These are phyloP conservation scores for Boletales sp. DNA, from an alignment of 768 basidiomycete species.

Conservation along the genomic window DNA sequence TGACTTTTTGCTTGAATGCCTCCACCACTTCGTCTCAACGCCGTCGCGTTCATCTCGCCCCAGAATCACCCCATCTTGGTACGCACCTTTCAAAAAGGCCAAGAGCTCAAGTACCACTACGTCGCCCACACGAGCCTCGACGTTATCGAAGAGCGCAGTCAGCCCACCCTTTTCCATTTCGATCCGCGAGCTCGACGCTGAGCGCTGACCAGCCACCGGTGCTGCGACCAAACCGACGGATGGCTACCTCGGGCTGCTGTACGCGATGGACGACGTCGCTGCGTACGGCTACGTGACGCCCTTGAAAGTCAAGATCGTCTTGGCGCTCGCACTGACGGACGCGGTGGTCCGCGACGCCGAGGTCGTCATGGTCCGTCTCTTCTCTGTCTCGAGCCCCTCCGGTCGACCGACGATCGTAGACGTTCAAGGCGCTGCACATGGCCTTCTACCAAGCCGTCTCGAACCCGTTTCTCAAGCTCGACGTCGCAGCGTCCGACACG, in stretches of 20 bases:
- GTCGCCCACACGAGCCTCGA: constrained; percentile 89
- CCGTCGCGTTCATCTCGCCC: constrained; percentile 81
- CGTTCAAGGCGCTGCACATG: constrained; percentile 87
- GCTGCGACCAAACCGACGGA: constrained; percentile 61
- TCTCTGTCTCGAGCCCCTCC: too few species aligned
- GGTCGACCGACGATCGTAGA: constrained; percentile 37
- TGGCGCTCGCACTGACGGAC: constrained; percentile 78
- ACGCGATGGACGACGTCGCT: constrained; percentile 89
- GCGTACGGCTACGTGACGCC: constrained; percentile 92
- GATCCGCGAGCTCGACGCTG: background rate
- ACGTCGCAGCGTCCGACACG: constrained; percentile 40
- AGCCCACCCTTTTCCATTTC: constrained; percentile 25
- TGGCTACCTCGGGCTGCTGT: constrained; percentile 81
- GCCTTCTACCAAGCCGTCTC: constrained; percentile 80
- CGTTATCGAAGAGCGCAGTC: constrained; percentile 89
- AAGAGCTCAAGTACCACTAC: constrained; percentile 82
- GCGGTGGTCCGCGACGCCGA: constrained; percentile 78
- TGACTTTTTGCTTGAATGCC: constrained; percentile 41
- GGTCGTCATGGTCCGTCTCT: constrained; percentile 58
- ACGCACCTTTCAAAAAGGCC: constrained; percentile 60
- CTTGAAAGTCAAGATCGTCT: constrained; percentile 80
- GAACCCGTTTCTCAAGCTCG: constrained; percentile 81
- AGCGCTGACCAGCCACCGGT: constrained; percentile 22
- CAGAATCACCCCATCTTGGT: constrained; percentile 78
- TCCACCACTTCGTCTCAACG: constrained; percentile 66